Conservation (phyloP, 495 filamentous ascomycete species). For the Hamigera avellanea region DNA sequence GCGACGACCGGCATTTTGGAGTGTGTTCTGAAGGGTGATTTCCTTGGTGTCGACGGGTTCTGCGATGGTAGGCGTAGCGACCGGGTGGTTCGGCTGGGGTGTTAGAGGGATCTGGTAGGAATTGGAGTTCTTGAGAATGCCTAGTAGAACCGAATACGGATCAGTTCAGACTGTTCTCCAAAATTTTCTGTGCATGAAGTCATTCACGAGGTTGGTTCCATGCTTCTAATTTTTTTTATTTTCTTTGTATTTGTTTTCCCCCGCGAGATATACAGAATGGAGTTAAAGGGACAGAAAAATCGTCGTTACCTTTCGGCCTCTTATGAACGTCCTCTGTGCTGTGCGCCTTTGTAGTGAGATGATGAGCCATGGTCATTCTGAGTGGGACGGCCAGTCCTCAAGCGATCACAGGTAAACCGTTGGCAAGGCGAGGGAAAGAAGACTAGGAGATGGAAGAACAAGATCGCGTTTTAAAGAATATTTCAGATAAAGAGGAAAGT, state of each 20-base stretch:
- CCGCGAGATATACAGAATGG: too few species aligned
- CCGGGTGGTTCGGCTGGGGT: constrained; percentile 24
- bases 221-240: too few species aligned
- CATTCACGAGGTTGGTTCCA: too few species aligned
- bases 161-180: too few species aligned
- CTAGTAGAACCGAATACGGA: constrained; percentile 27
- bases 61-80: constrained; percentile 12
- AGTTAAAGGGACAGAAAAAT: constrained; percentile 1
- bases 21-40: constrained; percentile 82
- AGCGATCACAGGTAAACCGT: too few species aligned
- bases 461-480: too few species aligned
- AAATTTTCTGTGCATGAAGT: too few species aligned
- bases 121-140: constrained; percentile 86
- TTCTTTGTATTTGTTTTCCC: too few species aligned
- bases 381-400: too few species aligned
- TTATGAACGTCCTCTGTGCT: constrained; percentile 30
- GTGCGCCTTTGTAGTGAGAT: not conserved
- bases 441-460: too few species aligned
- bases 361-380: not conserved
- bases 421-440: too few species aligned
- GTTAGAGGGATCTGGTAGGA: constrained; percentile 31
- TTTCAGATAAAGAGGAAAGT: too few species aligned
- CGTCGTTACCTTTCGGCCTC: constrained; percentile 65
- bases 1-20: constrained; percentile 85
- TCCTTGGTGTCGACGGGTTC: constrained; percentile 53